Evolutionary conservation across 495 filamentous ascomycete genomes (phyloP).

Genomic region (Penicillium bovifimosum): DNA sequence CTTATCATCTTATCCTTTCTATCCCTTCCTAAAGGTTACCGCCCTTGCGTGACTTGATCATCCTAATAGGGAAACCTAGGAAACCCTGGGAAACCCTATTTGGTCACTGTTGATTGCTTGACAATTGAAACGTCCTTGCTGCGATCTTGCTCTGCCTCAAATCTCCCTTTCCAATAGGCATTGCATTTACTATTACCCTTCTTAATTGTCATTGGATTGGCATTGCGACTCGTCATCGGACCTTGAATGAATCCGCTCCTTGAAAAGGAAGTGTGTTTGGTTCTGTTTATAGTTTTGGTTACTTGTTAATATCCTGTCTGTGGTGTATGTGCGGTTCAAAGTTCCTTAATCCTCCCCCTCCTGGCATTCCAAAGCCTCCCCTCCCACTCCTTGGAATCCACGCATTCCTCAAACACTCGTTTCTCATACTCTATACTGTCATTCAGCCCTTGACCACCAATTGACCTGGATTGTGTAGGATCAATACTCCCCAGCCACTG

Average conservation of each 20-base stretch:
- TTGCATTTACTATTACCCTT: not conserved
- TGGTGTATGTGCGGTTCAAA: constrained; percentile 12
- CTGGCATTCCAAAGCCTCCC: constrained; percentile 30
- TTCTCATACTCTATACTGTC: constrained; percentile 12
- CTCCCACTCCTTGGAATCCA: constrained; percentile 19
- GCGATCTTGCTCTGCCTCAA: constrained; percentile 15
- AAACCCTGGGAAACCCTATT: constrained; percentile 2
- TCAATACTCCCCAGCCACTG: constrained; percentile 18
- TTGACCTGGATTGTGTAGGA: constrained; percentile 27
- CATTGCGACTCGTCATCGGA: constrained; percentile 21
- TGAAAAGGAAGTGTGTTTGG: constrained; percentile 16
- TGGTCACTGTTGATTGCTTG: constrained; percentile 16
- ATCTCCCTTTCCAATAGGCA: constrained; percentile 9
- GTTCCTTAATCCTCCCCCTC: constrained; percentile 14
- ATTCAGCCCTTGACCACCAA: constrained; percentile 14
- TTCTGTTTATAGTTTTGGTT: constrained; percentile 25
- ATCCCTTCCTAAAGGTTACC: not conserved
- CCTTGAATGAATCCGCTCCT: constrained; percentile 18
- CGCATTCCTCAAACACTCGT: constrained; percentile 25
- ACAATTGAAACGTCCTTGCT: constrained; percentile 32
- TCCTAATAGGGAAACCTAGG: constrained; percentile 1
- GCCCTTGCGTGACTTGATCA: constrained; percentile 30
- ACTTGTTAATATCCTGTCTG: constrained; percentile 10
- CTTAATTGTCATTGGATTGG: constrained; percentile 8
- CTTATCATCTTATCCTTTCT: constrained; percentile 17